Evolutionary conservation across 306 rosid genomes (phyloP), one percentile per base, ranked within the genome.

Genomic region (Glycine tomentella): DNA sequence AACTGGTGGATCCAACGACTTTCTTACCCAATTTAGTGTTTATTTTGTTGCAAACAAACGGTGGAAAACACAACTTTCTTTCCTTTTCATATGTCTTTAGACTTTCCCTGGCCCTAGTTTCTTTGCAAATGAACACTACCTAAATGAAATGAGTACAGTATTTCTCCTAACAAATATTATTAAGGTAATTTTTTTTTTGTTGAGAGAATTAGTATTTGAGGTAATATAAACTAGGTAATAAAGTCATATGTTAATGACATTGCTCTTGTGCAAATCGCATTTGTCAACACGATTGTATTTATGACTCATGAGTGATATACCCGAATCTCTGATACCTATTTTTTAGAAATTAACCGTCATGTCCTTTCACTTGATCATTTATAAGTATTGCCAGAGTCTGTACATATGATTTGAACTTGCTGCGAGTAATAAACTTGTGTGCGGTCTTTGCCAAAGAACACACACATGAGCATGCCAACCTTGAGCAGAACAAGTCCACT

Each of bases 341-440:
- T 15, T 16, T 51, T 55, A 8, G 3, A 58, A 59, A 44, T 59
- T 25, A 75, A 58, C 57, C 3, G 9, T n/a, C 10, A 72, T 51
- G 63, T 72, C 49, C 64, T 34, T 72, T 52, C 33, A n/a, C 20
- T 76, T 57, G 13, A 57, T 11, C 78, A 74, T 52, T 57, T 57
- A 40, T 17, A 42, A 51, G 10, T 9, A 34, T 33, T 33, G 14
- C 3, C 4, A 31, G n/a, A 15, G 9, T 8, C 52, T 5, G 40
- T 46, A 69, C 17, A 48, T 13, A 69, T 6, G n/a, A 36, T 53
- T 36, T 72, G 65, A 72, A 53, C 45, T 72, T 72, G 66, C 66
- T 10, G n/a, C 13, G 7, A 59, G 66, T 59, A 59, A 25, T 59
- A 59, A 70, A 36, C 9, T 9, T 38, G 51, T 5, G 9, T 20